Evolutionary conservation across 257 asterid genomes (phyloP), one percentile per base, ranked within the genome.

Genomic region (Coffea canephora): DNA sequence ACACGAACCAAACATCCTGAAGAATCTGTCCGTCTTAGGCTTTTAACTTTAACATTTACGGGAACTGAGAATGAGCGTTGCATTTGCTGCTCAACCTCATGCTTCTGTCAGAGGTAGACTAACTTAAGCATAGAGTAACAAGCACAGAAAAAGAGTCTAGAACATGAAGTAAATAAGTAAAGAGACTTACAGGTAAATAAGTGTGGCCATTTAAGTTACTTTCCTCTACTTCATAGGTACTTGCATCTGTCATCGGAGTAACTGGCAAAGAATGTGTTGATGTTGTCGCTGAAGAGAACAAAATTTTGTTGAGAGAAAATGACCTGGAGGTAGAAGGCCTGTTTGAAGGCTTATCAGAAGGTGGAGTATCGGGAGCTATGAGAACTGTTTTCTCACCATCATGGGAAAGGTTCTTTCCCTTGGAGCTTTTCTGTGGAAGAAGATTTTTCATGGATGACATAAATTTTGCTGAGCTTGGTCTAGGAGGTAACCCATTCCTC

Each of bases 281-380:
- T 78, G 90, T 93, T 78, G 90, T 82, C 54, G 94, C 82, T 49
- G 93, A 84, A 78, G 97, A 89, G 88, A 89, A 91, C 86, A 95
- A 84, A 76, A 91, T 82, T 80, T 88, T 90, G 86, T 92, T 93
- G 48, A 93, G 87, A 78, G 98, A 92, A 87, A 92, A 95, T n/a
- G 99, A 95, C 84, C 96, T 91, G 41, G 98, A 93, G 77, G 99
- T 91, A 16, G 97, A 89, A 82, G 99, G 99, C 87, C 89, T 91
- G 82, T 86, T 93, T 34, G 96, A 86, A 78, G 97, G 98, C 84
- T 89, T 89, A 84, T 88, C 94, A 15, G 96, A 90, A 78, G 86
- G 85, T 43, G 89, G 90, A n/a, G 86, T 78, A 45, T 90, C 95
- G 62, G 94, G 95, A 82, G 90, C 69, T 78, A 93, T 89, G 31